A percentile compares a stretch with the other conserved stretches of the same genome.
phyloP scores from a whole-genome alignment of 2,329 filamentous ascomycete genomes.

The Aspergillus terreus region DNA sequence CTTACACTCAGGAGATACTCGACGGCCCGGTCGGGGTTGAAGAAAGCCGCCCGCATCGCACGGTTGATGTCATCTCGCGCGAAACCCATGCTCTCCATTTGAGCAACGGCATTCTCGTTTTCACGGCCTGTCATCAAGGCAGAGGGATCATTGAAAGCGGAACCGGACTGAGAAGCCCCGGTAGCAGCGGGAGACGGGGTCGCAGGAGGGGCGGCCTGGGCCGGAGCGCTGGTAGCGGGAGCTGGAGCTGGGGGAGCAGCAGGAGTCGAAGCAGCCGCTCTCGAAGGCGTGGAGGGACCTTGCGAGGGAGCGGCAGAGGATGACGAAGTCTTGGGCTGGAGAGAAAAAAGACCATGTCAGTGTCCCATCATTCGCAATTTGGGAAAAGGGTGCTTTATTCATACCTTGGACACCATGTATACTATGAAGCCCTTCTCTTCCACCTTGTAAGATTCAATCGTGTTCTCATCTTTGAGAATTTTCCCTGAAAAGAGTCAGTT shows the following conservation, averaged over 20 bases:
- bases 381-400: not conserved
- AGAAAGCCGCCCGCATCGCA: conserved; percentile 93
- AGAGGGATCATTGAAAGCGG: conserved; percentile 65
- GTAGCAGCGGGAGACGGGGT: conserved; percentile 11
- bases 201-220: conserved; percentile 37
- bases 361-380: not conserved
- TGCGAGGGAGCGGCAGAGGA: conserved; percentile 30
- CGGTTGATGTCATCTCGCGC: conserved; percentile 81
- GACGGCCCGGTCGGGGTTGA: conserved; percentile 94
- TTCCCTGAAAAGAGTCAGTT: conserved; percentile 62
- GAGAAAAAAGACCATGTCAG: conserved; percentile 11
- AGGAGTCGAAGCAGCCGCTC: conserved; percentile 36
- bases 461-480: conserved; percentile 96
- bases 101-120: conserved; percentile 74
- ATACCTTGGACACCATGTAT: conserved; percentile 95
- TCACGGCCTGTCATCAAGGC: conserved; percentile 83
- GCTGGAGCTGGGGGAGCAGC: conserved; percentile 47
- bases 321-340: conserved; percentile 66
- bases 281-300: conserved; percentile 37
- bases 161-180: conserved; percentile 41
- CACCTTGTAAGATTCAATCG: conserved; percentile 94
- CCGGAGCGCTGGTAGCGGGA: conserved; percentile 25
- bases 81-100: conserved; percentile 98
- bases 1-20: conserved; percentile 87
- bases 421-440: conserved; percentile 99